Base-by-base conservation (phyloP, 495 filamentous ascomycete species). In the Choiromyces venosus region DNA sequence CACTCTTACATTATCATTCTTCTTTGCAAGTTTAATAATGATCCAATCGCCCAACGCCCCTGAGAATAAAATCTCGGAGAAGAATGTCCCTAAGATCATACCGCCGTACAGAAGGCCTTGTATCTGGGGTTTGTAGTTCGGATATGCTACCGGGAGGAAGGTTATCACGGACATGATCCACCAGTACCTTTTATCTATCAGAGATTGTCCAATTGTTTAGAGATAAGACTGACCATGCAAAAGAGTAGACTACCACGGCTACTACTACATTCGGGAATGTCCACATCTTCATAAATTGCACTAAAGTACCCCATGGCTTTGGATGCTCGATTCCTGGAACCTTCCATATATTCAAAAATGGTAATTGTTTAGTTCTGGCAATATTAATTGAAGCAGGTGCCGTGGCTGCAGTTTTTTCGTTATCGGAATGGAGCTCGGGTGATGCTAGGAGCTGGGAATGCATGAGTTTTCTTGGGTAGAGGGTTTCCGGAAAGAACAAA, bases 151-250 rank as follows among this genome's bases (percentile, higher is more conserved):
- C 0, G 88, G 88, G 10, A 89, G 81, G 82, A 88, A 84, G 4
- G 88, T 89, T 35, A 90, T 86, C 16, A 90, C 82, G 0, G 86
- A 88, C 9, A 89, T 74, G 16, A 90, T 80, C 87, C 87, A 90
- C 88, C 88, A 89, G 80, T 90, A 89, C 78, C 78, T 79, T 44
- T 38, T 40, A 40, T 18, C 25, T 46, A 6, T 70, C 37, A 75
- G 67, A 35, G 12, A 42, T 14, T n/a, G 8, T 65, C 9, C n/a
- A 37, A 39, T 2, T 35, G 6, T 44, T n/a, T 16, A 37, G 14
- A 42, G 18, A 29, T 33, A 29, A 42, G 16, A 68, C 76, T 52
- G 8, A 79, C 86, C 86, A 89, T 4, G 83, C 77, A 74, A 89
- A 89, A 69, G 82, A 85, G 80, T 87, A 90, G 29, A 84, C 82